Evolutionary conservation across 139 green algal species (phyloP), one percentile per base, ranked within the genome.

Genomic region (Closterium sp.): DNA sequence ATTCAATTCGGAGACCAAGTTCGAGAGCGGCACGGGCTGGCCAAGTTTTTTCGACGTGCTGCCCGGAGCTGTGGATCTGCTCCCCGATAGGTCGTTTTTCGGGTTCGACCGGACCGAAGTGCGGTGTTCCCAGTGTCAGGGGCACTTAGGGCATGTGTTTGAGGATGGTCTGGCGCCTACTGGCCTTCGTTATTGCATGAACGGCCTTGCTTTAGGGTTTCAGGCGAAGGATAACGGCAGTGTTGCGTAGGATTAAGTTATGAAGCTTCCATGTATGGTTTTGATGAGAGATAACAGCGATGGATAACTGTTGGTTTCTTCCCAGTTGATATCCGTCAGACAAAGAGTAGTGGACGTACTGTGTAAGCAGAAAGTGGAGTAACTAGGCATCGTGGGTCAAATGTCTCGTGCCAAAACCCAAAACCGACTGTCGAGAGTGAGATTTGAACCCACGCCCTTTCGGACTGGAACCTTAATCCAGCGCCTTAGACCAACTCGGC

Each of bases 101-200:
- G 98, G 97, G 0, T 88, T 94, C 28, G 45, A 29, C 31, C 93
- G 97, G 0, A 94, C 94, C 9, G 97, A 98, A 95, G 96, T 98
- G 73, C 45, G 97, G 45, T 91, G 89, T 34, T 70, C 38, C 84
- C 0, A 32, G 11, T 95, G 86, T 45, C 89, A 91, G 24, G 89
- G 38, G 5, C 94, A 96, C 84, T 87, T 95, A 5, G 94, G 94
- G 21, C 94, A 96, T 86, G 94, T 96, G 1, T 96, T 96, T 85
- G 31, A 88, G 24, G 94, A 96, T 70, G 94, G 94, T 0, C 94
- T 93, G 4, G 21, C 31, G 27, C 93, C 94, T 27, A 96, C 93
- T 30, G 86, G 91, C 0, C 88, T 92, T 31, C 89, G 94, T 21
- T 94, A 95, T 50, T 96, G 94, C 86, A 96, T 96, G 73, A 96